Base-by-base conservation (phyloP, 73 alveolate genomes). In the Stentor coeruleus region DNA sequence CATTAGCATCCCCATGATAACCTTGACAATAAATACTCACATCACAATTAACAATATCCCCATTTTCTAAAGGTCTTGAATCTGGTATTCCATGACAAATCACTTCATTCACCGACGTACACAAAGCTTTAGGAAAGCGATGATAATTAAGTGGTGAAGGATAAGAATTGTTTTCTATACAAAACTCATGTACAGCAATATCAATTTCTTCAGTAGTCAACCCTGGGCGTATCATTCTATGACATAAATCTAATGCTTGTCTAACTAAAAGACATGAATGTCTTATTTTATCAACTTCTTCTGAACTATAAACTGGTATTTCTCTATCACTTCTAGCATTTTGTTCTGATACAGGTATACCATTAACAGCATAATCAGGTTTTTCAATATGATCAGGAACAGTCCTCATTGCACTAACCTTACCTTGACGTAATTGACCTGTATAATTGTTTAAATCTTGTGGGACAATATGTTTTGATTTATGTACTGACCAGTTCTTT, bases 21-120 rank as follows among this genome's bases (percentile, higher is more conserved):
- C 99, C 99, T 81, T 93, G 90, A 59, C 92, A 86, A 85, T 86
- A 96, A 35, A 96, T 92, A 60, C 95, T 91, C 73, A 96, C 90
- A 87, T 96, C 99, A 30, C 88, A 33, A 81, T 96, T 96, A 31
- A 96, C 91, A 60, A 96, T 94, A 76, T 96, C 99, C 3, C 99
- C 99, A 77, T 95, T 95, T 87, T 94, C 88, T 3, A 95, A 81
- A 39, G 97, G 93, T 40, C 99, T 66, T 36, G 88, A 59, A 75
- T 96, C 98, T 39, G 99, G 99, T 55, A 96, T 96, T 55, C 99
- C 99, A 77, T 94, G 98, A 74, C 98, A 94, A 30, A 94, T 86
- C 59, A 92, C 97, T 86, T 96, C 99, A 84, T 96, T 96, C 35
- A 92, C 91, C 1, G 97, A 89, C 6, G 98, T 88, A 89, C 99